Evolutionary conservation across 148 eudicot species (phyloP), one percentile per base, ranked within the genome.

Genomic region (Oxyria digyna): DNA sequence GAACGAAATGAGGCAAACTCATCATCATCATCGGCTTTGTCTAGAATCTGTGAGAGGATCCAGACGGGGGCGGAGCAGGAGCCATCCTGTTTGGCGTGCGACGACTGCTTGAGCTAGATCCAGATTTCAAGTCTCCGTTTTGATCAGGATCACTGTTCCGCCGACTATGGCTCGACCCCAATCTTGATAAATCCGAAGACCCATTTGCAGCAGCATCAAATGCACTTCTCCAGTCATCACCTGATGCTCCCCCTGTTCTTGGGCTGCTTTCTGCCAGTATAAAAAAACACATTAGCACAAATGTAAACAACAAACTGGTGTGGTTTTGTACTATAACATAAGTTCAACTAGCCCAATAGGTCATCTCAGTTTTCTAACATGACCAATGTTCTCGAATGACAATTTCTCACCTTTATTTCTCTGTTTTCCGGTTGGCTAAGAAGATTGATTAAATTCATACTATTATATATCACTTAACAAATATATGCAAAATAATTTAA

Each of bases 191-290:
- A 43, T 79, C 85, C 18, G 81, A 35, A 1, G 89, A 81, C 17
- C 98, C 98, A 74, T 94, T 90, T 12, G 97, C 96, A 70, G 98
- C 98, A 67, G 96, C 79, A 79, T 94, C 97, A 74, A 94, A 90
- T 42, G 98, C 98, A 27, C 81, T 79, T 83, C 98, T 90, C 98
- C 98, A 94, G 49, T 94, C 98, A 49, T 91, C 98, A 52, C 90
- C 96, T 3, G 79, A 76, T 29, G 91, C 78, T 6, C 92, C 92
- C 62, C 73, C 71, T 4, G 88, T 70, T 76, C 83, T 88, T 21
- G 97, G 96, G 74, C 97, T 91, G 71, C 92, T 93, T 76, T 94
- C 98, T 86, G 88, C 79, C 67, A 31, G n/a, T n/a, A n/a, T n/a
- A n/a, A n/a, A n/a, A n/a, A n/a, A n/a, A n/a, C n/a, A n/a, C n/a